Evolutionary conservation across 805 yeast genomes (phyloP), one percentile per base, ranked within the genome.

Genomic region (Candida silvicultrix): DNA sequence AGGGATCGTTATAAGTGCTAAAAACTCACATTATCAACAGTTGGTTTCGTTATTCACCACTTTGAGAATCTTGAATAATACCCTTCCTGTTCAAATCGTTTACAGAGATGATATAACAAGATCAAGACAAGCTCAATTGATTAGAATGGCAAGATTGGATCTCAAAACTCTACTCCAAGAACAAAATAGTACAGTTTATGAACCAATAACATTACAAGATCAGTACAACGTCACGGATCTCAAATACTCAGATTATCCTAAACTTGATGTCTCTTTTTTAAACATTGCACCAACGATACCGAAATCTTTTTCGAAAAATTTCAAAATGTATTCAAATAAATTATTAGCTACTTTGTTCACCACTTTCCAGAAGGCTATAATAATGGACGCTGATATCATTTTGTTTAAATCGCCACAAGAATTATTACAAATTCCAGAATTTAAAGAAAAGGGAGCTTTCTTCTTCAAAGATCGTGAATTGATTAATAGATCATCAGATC

Each of bases 311-410:
- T 4, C 22, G 11, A 36, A 15, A 3, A 14, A 46, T 7, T 70
- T 68, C 64, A 38, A 66, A 63, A 56, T 59, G 53, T 68, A 57
- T 46, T 51, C 57, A 20, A 66, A 65, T 45, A 81, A 81, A 57
- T 69, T 81, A 57, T 53, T 79, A 22, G 82, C 85, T 1, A 63
- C 73, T 15, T 48, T 78, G 31, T 81, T 81, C 58, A 79, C 73
- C 42, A 69, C 78, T 9, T 79, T 77, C 51, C 68, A 71, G 40
- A 81, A 77, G 52, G 64, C 68, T 40, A 60, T 80, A 7, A 63
- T 78, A 16, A 51, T 80, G 21, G 85, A 80, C 55, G 78, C 79
- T 1, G 85, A 80, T 53, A 64, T 74, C 1, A 75, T 77, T 0
- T 65, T 77, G 0, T 64, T 77, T 41, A 62, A 66, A 34, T 48